phyloP scores from a whole-genome alignment of 495 filamentous ascomycete species.

The Chaetomium tenue region DNA sequence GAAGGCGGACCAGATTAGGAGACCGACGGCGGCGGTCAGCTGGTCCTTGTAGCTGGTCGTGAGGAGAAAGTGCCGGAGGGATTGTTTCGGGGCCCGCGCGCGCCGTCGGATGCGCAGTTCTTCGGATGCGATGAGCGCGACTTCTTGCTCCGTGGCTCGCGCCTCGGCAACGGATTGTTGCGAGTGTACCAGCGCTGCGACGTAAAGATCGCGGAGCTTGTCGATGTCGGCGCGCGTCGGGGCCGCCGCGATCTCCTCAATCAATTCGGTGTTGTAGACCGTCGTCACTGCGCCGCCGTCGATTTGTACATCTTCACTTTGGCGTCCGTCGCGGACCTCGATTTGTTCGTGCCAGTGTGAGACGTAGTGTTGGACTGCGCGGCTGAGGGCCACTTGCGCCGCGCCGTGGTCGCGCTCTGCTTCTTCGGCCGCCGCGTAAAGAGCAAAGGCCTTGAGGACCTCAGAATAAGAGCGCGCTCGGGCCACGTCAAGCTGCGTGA shows the following conservation, averaged over 20 bases:
- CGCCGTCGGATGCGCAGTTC: conserved; percentile 30
- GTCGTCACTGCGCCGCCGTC: conserved; percentile 33
- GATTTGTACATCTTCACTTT: conserved; percentile 17
- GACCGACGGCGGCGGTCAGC: conserved; percentile 30
- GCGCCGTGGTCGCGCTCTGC: conserved; percentile 24
- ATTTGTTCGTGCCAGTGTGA: conserved; percentile 37
- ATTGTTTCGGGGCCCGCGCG: conserved; percentile 22
- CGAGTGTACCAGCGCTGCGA: conserved; percentile 33
- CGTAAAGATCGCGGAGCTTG: conserved; percentile 35
- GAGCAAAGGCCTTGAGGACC: conserved; percentile 31
- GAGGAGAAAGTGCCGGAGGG: conserved; percentile 28
- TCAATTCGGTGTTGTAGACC: conserved; percentile 33
- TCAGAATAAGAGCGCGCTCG: conserved; percentile 31
- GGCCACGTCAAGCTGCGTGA: conserved; percentile 26
- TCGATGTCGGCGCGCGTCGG: conserved; percentile 35
- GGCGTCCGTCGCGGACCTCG: conserved; percentile 23
- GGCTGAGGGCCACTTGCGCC: conserved; percentile 23
- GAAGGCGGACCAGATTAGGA: conserved; percentile 32
- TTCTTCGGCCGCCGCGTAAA: conserved; percentile 31
- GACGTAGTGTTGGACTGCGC: conserved; percentile 32
- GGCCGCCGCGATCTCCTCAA: conserved; percentile 34
- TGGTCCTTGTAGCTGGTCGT: conserved; percentile 35
- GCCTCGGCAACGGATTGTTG: conserved; percentile 27
- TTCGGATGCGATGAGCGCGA: conserved; percentile 31
- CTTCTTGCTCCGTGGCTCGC: conserved; percentile 33